A percentile compares a stretch with the other conserved stretches of the same genome.
Conservation (phyloP, 2,329 filamentous ascomycete genomes). For the Aspergillus piperis region DNA sequence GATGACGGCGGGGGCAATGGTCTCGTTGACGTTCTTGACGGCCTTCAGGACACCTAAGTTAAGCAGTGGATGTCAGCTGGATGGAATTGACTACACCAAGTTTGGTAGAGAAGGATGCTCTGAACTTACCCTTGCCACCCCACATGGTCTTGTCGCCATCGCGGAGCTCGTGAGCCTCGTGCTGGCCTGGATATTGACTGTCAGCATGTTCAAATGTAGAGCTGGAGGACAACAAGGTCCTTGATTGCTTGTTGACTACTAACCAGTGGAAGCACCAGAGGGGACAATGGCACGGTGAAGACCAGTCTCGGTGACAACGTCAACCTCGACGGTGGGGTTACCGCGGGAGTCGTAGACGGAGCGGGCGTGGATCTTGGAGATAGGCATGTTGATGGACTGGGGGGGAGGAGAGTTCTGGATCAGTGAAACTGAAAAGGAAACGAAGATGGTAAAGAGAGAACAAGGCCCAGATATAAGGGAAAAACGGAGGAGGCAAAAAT, state of each 20-base stretch:
- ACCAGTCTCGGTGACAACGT: slow-evolving; percentile 93
- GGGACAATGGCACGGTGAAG: slow-evolving; percentile 97
- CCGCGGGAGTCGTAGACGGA: slow-evolving; percentile 97
- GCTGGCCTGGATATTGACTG: slow-evolving; percentile 63
- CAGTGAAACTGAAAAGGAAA: slow-evolving; percentile 28
- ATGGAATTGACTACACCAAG: neutral
- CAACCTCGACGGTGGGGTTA: slow-evolving; percentile 98
- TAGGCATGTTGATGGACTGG: slow-evolving; percentile 68
- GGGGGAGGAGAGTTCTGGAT: slow-evolving; percentile 18
- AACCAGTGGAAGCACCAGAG: slow-evolving; percentile 92
- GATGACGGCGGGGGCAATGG: slow-evolving; percentile 79
- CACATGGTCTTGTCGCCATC: slow-evolving; percentile 86
- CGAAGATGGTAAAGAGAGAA: slow-evolving; percentile 22
- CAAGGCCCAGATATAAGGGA: slow-evolving; percentile 25
- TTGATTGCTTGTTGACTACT: slow-evolving; percentile 38
- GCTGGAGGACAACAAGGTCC: neutral
- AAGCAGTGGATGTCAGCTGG: slow-evolving; percentile 7
- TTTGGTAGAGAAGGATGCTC: neutral
- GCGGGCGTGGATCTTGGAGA: slow-evolving; percentile 87
- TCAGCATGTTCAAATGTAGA: slow-evolving; percentile 21
- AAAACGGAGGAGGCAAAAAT: slow-evolving; percentile 14
- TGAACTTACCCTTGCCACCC: slow-evolving; percentile 71
- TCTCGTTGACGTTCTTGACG: slow-evolving; percentile 79
- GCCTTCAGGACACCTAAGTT: slow-evolving; percentile 69
- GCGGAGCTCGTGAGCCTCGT: slow-evolving; percentile 88